These are phyloP conservation scores for Posidonia australis DNA, from an alignment of 106 monocot species.

Conservation along the genomic window DNA sequence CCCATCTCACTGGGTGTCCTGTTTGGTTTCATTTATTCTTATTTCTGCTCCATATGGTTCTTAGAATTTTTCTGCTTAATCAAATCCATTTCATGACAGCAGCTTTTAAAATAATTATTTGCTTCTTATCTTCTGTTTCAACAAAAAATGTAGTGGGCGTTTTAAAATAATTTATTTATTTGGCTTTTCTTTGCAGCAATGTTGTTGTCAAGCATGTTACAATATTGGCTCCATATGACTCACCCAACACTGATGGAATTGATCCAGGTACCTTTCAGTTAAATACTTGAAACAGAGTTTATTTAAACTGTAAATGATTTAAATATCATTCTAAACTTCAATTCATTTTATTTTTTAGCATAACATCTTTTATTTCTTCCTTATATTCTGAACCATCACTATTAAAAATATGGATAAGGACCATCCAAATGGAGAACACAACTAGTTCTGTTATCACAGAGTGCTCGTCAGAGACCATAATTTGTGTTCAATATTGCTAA, in stretches of 20 bases:
- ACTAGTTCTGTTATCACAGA: constrained; percentile 3
- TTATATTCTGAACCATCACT: too few species aligned
- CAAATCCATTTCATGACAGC: too few species aligned
- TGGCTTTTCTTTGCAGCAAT: constrained; percentile 15
- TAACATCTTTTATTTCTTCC: too few species aligned
- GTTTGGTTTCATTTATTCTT: not conserved
- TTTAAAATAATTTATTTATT: too few species aligned
- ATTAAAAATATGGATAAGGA: too few species aligned
- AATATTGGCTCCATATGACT: constrained; percentile 19
- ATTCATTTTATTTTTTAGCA: too few species aligned
- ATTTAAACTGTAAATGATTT: not conserved
- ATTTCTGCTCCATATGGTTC: not conserved
- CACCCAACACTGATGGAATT: constrained; percentile 23
- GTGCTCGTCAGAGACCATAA: constrained; percentile 6
- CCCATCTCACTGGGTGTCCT: too few species aligned
- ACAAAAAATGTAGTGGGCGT: too few species aligned
- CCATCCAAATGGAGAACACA: too few species aligned
- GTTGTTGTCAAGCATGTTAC: constrained; percentile 18
- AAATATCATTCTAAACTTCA: not conserved
- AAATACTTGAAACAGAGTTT: too few species aligned
- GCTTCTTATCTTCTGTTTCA: not conserved
- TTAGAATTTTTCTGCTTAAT: not conserved
- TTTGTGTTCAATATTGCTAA: not conserved
- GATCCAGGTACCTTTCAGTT: constrained; percentile 16
- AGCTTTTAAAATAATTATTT: too few species aligned